A percentile compares a stretch with the other conserved stretches of the same genome.
These are phyloP conservation scores for Colletotrichum plurivorum DNA, from an alignment of 2,329 filamentous ascomycete genomes.

Conservation along the genomic window DNA sequence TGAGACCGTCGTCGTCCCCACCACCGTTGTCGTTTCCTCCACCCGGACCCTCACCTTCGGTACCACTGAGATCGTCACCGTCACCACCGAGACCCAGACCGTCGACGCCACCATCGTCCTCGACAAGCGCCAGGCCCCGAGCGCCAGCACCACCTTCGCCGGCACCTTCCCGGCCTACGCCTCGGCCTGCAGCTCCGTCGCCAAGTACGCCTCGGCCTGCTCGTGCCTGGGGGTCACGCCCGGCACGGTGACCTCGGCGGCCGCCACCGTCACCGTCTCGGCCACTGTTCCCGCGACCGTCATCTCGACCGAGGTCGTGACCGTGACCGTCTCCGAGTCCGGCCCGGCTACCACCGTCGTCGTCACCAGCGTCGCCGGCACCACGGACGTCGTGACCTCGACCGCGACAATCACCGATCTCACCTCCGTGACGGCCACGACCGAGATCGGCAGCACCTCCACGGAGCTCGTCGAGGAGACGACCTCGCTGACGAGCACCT, in stretches of 20 bases:
- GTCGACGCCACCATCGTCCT: constrained; percentile 27
- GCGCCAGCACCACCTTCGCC: constrained; percentile 15
- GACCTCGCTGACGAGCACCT: constrained; percentile 27
- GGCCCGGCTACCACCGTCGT: constrained; percentile 19
- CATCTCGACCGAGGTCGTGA: constrained; percentile 33
- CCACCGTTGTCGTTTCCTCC: constrained; percentile 30
- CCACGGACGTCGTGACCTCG: constrained; percentile 12
- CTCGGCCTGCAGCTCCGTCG: constrained; percentile 42
- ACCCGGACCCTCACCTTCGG: constrained; percentile 35
- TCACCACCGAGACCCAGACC: constrained; percentile 38
- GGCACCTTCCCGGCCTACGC: constrained; percentile 43
- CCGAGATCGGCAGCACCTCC: constrained; percentile 27
- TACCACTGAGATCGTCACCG: constrained; percentile 34
- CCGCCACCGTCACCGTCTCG: constrained; percentile 31
- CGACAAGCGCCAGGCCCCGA: constrained; percentile 27
- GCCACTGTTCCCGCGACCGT: constrained; percentile 36
- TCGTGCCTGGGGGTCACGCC: constrained; percentile 44
- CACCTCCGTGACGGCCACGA: constrained; percentile 27
- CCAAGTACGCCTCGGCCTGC: constrained; percentile 45
- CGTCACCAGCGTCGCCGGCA: constrained; percentile 17
- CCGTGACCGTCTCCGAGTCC: constrained; percentile 33
- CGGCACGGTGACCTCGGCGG: constrained; percentile 40
- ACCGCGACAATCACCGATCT: constrained; percentile 5
- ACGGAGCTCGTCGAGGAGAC: constrained; percentile 37
- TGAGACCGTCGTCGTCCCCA: constrained; percentile 32